A percentile compares a stretch with the other conserved stretches of the same genome.
phyloP scores from a whole-genome alignment of 2,329 filamentous ascomycete genomes.

The Pseudogymnoascus sp. region DNA sequence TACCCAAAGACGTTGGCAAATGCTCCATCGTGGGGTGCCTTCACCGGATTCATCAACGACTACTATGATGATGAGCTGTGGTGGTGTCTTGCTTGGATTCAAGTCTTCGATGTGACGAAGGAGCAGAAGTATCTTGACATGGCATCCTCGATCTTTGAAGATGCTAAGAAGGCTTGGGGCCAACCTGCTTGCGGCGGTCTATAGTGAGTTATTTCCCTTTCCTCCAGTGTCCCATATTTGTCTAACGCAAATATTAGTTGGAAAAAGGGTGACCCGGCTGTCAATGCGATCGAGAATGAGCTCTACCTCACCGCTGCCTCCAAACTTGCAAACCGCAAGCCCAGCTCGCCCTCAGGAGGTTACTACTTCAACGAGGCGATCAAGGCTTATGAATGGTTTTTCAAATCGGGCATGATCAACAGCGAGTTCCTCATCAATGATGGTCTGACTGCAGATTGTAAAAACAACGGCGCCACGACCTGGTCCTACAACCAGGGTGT shows the following conservation, averaged over 20 bases:
- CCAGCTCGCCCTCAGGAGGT: conserved; percentile 38
- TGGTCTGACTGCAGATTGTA: conserved; percentile 43
- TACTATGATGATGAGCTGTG: conserved; percentile 57
- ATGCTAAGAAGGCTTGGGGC: conserved; percentile 45
- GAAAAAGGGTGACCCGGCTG: conserved; percentile 45
- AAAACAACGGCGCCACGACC: conserved; percentile 36
- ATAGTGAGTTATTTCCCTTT: conserved; percentile 27
- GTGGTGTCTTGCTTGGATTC: conserved; percentile 55
- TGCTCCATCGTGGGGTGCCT: conserved; percentile 26
- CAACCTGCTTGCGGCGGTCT: conserved; percentile 47
- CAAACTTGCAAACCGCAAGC: conserved; percentile 48
- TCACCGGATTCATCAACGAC: conserved; percentile 42
- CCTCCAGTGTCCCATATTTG: not conserved
- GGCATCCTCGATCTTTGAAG: conserved; percentile 47
- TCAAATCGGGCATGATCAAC: conserved; percentile 40
- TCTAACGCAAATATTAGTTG: conserved; percentile 31
- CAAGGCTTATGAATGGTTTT: conserved; percentile 45
- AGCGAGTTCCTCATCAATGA: conserved; percentile 45
- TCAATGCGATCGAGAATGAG: conserved; percentile 51
- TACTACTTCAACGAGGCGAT: conserved; percentile 53
- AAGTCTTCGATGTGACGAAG: conserved; percentile 47
- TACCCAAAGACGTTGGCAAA: conserved; percentile 22
- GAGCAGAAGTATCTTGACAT: conserved; percentile 46
- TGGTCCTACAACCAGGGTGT: conserved; percentile 58
- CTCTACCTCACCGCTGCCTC: conserved; percentile 49